Evolutionary conservation across 257 asterid species (phyloP).

Genomic region (Euphrasia confusa): DNA sequence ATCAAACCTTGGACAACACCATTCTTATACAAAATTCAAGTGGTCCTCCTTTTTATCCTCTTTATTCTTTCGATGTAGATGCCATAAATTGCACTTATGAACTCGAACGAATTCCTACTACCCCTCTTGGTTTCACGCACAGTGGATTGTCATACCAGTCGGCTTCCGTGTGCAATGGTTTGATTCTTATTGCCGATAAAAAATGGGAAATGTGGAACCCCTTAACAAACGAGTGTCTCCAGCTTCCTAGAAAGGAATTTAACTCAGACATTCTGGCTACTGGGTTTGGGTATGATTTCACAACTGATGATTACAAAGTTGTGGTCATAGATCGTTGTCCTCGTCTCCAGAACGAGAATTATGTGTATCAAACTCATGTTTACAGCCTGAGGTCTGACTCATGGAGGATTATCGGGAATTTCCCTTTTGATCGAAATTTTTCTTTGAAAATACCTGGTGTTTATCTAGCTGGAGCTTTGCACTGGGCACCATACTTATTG

Average conservation of each 20-base stretch:
- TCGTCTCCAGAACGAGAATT: no score
- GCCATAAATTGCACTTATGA: neutral
- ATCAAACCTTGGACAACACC: neutral
- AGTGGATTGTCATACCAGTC: neutral
- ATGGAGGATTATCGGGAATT: slow-evolving; percentile 9
- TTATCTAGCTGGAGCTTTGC: slow-evolving; percentile 12
- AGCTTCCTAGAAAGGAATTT: neutral
- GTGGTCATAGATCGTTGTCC: neutral
- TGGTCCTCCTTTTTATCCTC: neutral
- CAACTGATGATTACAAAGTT: slow-evolving; percentile 16
- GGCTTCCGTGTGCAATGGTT: slow-evolving; percentile 18
- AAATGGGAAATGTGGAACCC: slow-evolving; percentile 28
- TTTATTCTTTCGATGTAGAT: neutral
- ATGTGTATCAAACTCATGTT: neutral
- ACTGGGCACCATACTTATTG: neutral
- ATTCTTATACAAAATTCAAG: neutral
- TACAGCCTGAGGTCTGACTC: slow-evolving; percentile 9
- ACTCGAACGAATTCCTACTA: neutral
- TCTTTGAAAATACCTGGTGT: neutral
- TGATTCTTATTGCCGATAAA: slow-evolving; percentile 11
- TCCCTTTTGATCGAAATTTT: neutral
- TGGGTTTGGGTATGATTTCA: slow-evolving; percentile 17
- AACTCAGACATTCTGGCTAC: neutral
- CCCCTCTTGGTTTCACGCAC: neutral
- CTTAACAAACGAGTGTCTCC: slow-evolving; percentile 12